Evolutionary conservation across 2,329 filamentous ascomycete genomes (phyloP).

Genomic region (Dothistroma pini): DNA sequence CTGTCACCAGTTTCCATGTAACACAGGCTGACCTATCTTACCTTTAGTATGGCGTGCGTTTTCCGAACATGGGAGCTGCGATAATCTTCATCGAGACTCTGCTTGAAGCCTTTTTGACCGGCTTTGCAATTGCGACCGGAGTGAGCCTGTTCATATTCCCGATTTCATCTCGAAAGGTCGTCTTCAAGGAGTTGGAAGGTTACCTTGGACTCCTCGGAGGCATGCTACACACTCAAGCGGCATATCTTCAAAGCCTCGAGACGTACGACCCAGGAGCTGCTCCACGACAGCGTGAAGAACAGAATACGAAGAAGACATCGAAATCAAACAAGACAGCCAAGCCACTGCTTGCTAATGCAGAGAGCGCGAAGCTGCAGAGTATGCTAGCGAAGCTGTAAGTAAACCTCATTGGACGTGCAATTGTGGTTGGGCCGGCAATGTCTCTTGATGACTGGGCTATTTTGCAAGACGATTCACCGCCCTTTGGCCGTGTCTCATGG

Average conservation of each 20-base stretch:
- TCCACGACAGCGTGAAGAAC: slow-evolving; percentile 2
- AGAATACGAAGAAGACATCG: slow-evolving; percentile 42
- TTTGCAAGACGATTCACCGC: not conserved
- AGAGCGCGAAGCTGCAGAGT: slow-evolving; percentile 32
- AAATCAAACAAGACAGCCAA: slow-evolving; percentile 33
- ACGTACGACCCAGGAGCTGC: slow-evolving; percentile 45
- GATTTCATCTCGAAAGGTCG: slow-evolving; percentile 59
- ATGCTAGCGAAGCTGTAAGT: slow-evolving; percentile 23
- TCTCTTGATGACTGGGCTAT: no score
- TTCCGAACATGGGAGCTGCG: slow-evolving; percentile 53
- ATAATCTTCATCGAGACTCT: slow-evolving; percentile 54
- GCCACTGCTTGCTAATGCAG: slow-evolving; percentile 22
- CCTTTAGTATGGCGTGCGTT: slow-evolving; percentile 52
- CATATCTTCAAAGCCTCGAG: slow-evolving; percentile 63
- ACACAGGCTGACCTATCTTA: no score
- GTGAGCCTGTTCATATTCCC: slow-evolving; percentile 66
- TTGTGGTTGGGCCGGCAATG: no score
- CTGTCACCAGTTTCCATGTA: no score
- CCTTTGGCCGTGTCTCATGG: no score
- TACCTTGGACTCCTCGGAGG: slow-evolving; percentile 55
- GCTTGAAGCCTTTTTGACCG: slow-evolving; percentile 60
- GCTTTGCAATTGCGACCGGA: slow-evolving; percentile 59
- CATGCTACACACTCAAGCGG: slow-evolving; percentile 57
- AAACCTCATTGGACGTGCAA: no score
- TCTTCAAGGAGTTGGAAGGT: slow-evolving; percentile 60